Percentiles rank a stretch among this genome's conserved stretches.
These are phyloP conservation scores for Esteya vermicola DNA, from an alignment of 2,329 filamentous ascomycete species.

Conservation along the genomic window DNA sequence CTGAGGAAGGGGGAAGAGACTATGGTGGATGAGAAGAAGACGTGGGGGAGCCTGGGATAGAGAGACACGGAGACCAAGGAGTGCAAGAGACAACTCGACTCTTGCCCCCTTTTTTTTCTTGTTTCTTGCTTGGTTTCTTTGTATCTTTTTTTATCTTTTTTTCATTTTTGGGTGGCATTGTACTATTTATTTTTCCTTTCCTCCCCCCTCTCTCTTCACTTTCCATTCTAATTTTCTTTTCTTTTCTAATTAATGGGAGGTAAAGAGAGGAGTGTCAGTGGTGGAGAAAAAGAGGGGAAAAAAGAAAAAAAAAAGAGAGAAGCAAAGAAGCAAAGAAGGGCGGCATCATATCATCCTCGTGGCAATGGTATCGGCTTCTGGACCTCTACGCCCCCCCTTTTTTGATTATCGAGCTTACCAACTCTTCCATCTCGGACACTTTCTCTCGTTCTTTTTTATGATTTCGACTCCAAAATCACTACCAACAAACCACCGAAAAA, in stretches of 20 bases:
- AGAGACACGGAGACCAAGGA: not conserved
- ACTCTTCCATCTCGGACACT: not conserved
- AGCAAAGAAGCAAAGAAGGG: not conserved
- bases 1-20: not conserved
- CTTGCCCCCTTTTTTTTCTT: too few species aligned
- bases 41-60: not conserved
- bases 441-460: not conserved
- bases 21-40: too few species aligned
- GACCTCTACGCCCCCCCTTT: not conserved
- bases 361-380: too few species aligned
- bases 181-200: slow-evolving; percentile 2
- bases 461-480: not conserved
- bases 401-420: not conserved
- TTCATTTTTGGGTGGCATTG: slow-evolving; percentile 7
- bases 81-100: too few species aligned
- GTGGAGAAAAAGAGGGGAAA: not conserved
- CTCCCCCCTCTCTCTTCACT: too few species aligned
- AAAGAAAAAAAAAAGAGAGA: not conserved
- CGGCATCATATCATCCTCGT: too few species aligned
- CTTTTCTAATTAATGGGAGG: not conserved
- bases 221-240: too few species aligned
- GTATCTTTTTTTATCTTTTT: not conserved
- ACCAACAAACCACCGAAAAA: slow-evolving; percentile 2
- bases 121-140: not conserved
- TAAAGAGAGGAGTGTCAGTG: not conserved